Base-by-base conservation (phyloP, 202 grass and related monocot species). In the Cymbopogon flexuosus region DNA sequence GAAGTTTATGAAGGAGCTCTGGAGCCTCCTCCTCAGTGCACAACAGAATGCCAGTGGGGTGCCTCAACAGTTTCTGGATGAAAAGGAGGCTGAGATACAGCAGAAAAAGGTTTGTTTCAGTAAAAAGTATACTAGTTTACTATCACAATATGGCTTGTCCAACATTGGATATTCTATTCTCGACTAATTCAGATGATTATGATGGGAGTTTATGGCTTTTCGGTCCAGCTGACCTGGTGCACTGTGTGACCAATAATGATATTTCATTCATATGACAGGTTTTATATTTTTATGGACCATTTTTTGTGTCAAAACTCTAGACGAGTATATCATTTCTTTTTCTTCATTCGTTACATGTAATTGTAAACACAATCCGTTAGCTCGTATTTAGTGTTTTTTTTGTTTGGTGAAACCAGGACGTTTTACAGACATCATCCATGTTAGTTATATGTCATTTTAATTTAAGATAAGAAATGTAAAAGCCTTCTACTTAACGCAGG, bases 1-100 rank as follows among this genome's bases (percentile, higher is more conserved):
- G 43, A 99, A 93, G 77, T 99, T 99, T 81, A 99, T 99, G 96
- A 94, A 85, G 69, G 96, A 99, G 83, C 87, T 99, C 68, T 99
- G 96, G 90, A 80, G 57, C 60, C 88, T 93, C 11, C 92, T 99
- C 27, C 73, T 95, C 15, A 95, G 92, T 16, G 96, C 96, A 0
- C 90, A 95, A 65, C 89, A 95, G 70, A 99, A 99, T 87, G 84
- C 88, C 16, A 99, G 96, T 46, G 96, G 96, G 33, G 96, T 99
- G 47, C 96, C 96, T 77, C 96, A 99, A 83, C 96, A 95, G 62
- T 99, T 96, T 75, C 83, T 99, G 49, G 92, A 99, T 94, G 92
- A 85, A 58, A 99, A 99, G 76, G 86, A 94, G 70, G 84, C 91
- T 77, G 89, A 99, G 83, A 91, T 93, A 65, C 84, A 90, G 56